Percentiles rank a stretch among this genome's conserved stretches.
These are phyloP conservation scores for Pichia pseudocactophila DNA, from an alignment of 805 yeast genomes.

Conservation along the genomic window DNA sequence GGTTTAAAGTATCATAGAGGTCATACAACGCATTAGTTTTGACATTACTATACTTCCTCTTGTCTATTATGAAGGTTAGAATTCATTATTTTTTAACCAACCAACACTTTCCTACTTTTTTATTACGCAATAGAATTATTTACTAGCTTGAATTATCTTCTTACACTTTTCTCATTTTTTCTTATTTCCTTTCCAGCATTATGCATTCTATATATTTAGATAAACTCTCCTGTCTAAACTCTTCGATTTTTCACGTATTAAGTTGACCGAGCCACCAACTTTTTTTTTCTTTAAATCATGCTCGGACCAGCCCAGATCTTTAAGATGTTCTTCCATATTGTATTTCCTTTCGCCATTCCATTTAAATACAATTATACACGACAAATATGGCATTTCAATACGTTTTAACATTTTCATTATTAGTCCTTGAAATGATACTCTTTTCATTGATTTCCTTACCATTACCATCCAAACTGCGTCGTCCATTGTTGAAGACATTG, in stretches of 20 bases:
- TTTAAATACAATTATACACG: neutral
- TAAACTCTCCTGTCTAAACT: too few species aligned
- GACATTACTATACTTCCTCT: neutral
- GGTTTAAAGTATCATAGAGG: constrained; percentile 97
- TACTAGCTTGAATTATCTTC: neutral
- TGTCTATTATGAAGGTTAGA: too few species aligned
- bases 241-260: too few species aligned
- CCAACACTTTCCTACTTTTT: neutral
- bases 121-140: neutral
- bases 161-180: neutral
- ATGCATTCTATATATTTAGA: too few species aligned
- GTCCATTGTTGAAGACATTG: constrained; percentile 52
- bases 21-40: constrained; percentile 82
- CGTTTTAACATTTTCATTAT: constrained; percentile 51
- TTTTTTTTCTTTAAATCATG: too few species aligned
- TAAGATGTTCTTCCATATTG: too few species aligned
- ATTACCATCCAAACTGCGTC: constrained; percentile 66
- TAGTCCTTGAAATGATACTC: constrained; percentile 67
- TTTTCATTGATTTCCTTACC: constrained; percentile 82
- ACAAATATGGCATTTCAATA: constrained; percentile 25
- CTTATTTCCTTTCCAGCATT: neutral
- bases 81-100: neutral
- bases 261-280: too few species aligned
- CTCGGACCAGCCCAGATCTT: too few species aligned
- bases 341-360: neutral